Percentiles rank a stretch among this genome's conserved stretches.
These are phyloP conservation scores for Globisporangium canariense DNA, from an alignment of 352 stramenopile species.

Conservation along the genomic window DNA sequence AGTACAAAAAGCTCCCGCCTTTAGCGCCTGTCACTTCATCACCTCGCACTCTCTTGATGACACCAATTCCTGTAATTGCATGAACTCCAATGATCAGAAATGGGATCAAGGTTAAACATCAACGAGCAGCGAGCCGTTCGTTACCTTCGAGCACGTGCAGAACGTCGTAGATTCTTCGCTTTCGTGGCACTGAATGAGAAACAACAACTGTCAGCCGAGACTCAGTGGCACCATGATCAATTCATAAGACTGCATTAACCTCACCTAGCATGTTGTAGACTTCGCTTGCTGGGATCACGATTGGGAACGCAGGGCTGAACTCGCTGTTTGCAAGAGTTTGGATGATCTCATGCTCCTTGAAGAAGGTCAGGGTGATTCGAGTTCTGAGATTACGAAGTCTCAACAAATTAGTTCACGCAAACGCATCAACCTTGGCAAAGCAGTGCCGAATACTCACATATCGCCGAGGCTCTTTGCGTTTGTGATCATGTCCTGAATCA, in stretches of 20 bases:
- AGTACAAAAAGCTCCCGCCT: slow-evolving; percentile 59
- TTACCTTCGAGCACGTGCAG: slow-evolving; percentile 77
- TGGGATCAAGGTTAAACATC: not conserved
- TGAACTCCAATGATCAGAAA: not conserved
- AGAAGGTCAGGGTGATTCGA: slow-evolving; percentile 50
- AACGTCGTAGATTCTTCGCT: slow-evolving; percentile 74
- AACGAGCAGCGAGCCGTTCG: not conserved
- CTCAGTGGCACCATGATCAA: not conserved
- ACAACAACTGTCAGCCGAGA: not conserved
- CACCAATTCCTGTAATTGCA: slow-evolving; percentile 37
- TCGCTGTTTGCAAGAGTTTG: slow-evolving; percentile 15
- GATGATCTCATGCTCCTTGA: slow-evolving; percentile 52
- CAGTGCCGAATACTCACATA: slow-evolving; percentile 28
- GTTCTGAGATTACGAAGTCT: slow-evolving; percentile 27
- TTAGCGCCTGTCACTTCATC: slow-evolving; percentile 28
- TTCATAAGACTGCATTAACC: not conserved
- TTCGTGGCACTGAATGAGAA: slow-evolving; percentile 44
- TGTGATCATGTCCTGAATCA: slow-evolving; percentile 34
- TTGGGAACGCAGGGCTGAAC: slow-evolving; percentile 26
- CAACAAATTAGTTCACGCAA: not conserved
- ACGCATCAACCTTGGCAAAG: not conserved
- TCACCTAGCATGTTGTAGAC: slow-evolving; percentile 69
- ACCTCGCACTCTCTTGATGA: slow-evolving; percentile 53
- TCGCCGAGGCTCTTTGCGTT: slow-evolving; percentile 45
- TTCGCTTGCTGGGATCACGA: slow-evolving; percentile 50